Evolutionary conservation across 192 early-diverging fungal species (phyloP), one percentile per base, ranked within the genome.

Genomic region (Tieghemiomyces parasiticus): DNA sequence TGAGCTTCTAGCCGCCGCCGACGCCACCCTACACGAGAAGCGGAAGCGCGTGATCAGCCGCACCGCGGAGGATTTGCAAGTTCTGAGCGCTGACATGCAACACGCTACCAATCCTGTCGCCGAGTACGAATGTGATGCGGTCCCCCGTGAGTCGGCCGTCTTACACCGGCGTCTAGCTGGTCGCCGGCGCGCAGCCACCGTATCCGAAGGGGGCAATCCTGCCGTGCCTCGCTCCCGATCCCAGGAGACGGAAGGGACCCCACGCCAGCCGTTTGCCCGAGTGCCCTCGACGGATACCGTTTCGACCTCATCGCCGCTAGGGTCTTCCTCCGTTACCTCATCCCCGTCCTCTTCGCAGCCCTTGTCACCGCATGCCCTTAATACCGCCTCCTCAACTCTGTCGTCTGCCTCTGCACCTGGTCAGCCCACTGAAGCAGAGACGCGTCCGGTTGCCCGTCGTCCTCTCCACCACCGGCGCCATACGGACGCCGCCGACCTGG

Each of bases 121-220:
- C n/a, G n/a, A n/a, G n/a, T n/a, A n/a, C n/a, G n/a, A n/a, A n/a
- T n/a, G n/a, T n/a, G n/a, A n/a, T n/a, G n/a, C n/a, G n/a, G n/a
- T n/a, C n/a, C n/a, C n/a, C n/a, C n/a, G n/a, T n/a, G n/a, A n/a
- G n/a, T n/a, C n/a, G n/a, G n/a, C n/a, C n/a, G n/a, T n/a, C n/a
- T n/a, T n/a, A n/a, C n/a, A n/a, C n/a, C n/a, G 20, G 33, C 55
- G 55, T 38, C 35, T 22, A 16, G 34, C 55, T 35, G 32, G 16
- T 16, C 55, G 55, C 4, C 55, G 55, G 26, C 55, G 55, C 26
- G 55, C 55, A 0, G 55, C 55, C 55, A 58, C 55, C n/a, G 55
- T 58, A 24, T 58, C 55, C 19, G 55, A 58, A 38, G 55, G 33
- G 32, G 13, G n/a, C 35, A 34, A 28, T 13, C 22, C 26, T 25